A percentile compares a stretch with the other conserved stretches of the same genome.
These are phyloP conservation scores for Turnera subulata DNA, from an alignment of 345 rosid species.

Conservation along the genomic window DNA sequence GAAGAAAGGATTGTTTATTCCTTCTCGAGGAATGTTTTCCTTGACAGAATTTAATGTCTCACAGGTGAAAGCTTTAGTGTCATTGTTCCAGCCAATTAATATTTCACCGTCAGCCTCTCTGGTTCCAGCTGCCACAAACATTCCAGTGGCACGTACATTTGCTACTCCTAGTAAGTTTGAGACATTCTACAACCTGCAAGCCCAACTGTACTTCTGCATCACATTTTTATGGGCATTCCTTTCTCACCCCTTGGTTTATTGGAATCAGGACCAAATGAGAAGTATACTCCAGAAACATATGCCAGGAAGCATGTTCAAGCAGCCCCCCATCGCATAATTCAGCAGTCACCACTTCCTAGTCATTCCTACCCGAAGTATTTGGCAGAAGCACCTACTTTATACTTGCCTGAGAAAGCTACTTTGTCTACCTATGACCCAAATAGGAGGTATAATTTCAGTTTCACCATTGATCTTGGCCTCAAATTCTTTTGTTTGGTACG, in stretches of 20 bases:
- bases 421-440: slow-evolving; percentile 11
- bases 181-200: slow-evolving; percentile 3
- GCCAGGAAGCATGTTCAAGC: slow-evolving; percentile 8
- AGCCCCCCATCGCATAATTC: slow-evolving; percentile 1
- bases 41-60: neutral
- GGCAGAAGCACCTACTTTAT: slow-evolving; percentile 10
- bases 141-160: neutral
- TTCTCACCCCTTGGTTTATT: neutral
- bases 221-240: slow-evolving; percentile 6
- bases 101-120: slow-evolving; percentile 7
- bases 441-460: slow-evolving; percentile 21
- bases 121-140: slow-evolving; percentile 2
- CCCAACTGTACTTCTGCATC: slow-evolving; percentile 7
- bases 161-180: slow-evolving; percentile 3
- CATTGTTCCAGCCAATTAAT: slow-evolving; percentile 24
- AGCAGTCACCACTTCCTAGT: slow-evolving; percentile 2
- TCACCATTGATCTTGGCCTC: neutral
- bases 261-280: neutral
- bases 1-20: neutral
- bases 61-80: slow-evolving; percentile 27
- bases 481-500: neutral
- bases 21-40: neutral
- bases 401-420: slow-evolving; percentile 8
- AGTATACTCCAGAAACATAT: neutral
- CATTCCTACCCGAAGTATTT: slow-evolving; percentile 1